Evolutionary conservation across 257 asterid species (phyloP).

Genomic region (Coffea eugenioides): DNA sequence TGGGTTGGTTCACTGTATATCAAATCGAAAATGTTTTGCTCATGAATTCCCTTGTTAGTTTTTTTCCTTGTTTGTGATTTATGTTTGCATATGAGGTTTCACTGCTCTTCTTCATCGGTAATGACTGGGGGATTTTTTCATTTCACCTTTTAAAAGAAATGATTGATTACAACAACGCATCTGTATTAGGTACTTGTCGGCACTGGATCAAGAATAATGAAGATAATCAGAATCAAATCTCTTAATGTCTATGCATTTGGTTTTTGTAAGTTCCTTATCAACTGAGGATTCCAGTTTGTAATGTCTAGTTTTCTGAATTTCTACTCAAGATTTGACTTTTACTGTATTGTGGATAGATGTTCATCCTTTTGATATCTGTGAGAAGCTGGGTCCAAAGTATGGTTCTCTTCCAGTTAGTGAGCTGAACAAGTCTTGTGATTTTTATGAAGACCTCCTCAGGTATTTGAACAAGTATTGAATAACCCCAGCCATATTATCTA

Average conservation of each 20-base stretch:
- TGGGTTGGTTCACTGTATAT: not conserved
- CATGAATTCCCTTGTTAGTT: no score
- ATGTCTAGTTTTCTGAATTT: constrained; percentile 10
- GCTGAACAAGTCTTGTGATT: constrained; percentile 61
- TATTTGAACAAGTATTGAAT: constrained; percentile 27
- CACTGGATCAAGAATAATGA: constrained; percentile 93
- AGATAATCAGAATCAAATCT: constrained; percentile 78
- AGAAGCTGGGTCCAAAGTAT: constrained; percentile 85
- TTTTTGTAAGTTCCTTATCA: constrained; percentile 65
- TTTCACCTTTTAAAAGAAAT: not conserved
- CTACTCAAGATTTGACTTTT: constrained; percentile 16
- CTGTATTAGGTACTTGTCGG: constrained; percentile 87
- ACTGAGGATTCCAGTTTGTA: constrained; percentile 12
- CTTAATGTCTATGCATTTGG: constrained; percentile 93
- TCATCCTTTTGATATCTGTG: constrained; percentile 88
- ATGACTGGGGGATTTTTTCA: not conserved
- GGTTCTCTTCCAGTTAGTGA: constrained; percentile 64
- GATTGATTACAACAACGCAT: not conserved
- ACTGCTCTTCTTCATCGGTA: not conserved
- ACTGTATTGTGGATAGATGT: constrained; percentile 52
- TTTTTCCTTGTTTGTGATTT: not conserved
- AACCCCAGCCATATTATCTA: not conserved
- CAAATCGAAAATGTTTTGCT: not conserved
- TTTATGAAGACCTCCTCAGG: constrained; percentile 91
- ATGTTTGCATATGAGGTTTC: no score